Base-by-base conservation (phyloP, 2,329 filamentous ascomycete genomes). In the Massarina eburnea region DNA sequence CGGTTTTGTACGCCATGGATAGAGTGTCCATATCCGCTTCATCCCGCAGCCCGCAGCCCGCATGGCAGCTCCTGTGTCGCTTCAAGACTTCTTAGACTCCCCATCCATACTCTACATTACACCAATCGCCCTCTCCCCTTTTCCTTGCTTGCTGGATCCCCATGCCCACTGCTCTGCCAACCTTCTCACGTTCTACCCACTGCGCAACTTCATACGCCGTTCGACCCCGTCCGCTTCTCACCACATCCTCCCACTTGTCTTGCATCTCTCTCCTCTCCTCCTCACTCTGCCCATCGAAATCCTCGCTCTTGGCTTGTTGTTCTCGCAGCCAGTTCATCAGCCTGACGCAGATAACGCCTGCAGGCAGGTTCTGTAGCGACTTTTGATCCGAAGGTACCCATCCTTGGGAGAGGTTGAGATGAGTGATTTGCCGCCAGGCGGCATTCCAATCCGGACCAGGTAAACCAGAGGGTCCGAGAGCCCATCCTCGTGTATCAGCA, bases 361-460 rank as follows among this genome's bases (percentile, higher is more conserved):
- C 59, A 1, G 72, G 71, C 51, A 73, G 62, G 6, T 57, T 59
- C 36, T 62, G 58, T 29, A 72, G 49, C 8, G 53, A 55, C 33
- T 50, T 48, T 1, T 48, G 51, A 24, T 69, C 59, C 34, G 46
- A 51, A 3, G 74, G 74, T 3, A 74, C 66, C 73, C 73, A 75
- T 34, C 73, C 73, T 49, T 76, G 74, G 17, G 66, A 67, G 19
- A 72, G 50, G 22, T 72, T 71, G 32, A 77, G 26, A 22, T 73
- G 72, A 1, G 53, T 59, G 18, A 77, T 58, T 20, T 73, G 73
- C n/a, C 69, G 65, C 75, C 75, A 77, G 1, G 66, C 66, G 9
- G 64, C 64, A 20, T 65, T 68, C 67, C 73, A 75, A 52, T 72
- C 53, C 6, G 68, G 61, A 22, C 66, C 51, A 9, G 57, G 60